Base-by-base conservation (phyloP, 257 asterid species). In the Datura wrightii region DNA sequence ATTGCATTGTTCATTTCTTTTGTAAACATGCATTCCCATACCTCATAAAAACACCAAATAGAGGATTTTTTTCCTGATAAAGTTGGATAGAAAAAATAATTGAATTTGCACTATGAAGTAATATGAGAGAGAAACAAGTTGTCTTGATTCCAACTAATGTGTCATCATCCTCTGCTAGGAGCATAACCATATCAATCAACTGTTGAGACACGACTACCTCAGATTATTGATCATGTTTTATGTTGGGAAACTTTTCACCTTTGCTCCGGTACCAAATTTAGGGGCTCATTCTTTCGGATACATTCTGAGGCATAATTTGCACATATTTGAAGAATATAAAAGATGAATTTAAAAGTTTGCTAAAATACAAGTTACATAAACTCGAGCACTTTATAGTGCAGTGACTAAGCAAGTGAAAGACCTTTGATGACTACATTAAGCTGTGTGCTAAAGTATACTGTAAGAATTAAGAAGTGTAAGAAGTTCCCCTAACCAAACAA, bases 41-140 rank as follows among this genome's bases (percentile, higher is more conserved):
- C 13, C 42, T 31, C 15, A 31, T 52, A 0, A 31, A 31, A 50
- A 52, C 48, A 31, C 31, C 31, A 6, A 14, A 24, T 1, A 36
- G 31, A 78, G 19, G 63, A 67, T 67, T 69, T 39, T 16, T 16
- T 16, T 2, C 3, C 0, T 19, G 6, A 24, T 5, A 5, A 16
- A 39, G 31, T 8, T 53, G 0, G 52, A 69, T 39, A 8, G 15
- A 1, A 36, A 36, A 53, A 53, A 50, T 6, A 76, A 31, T 3
- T 50, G 48, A 50, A 76, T 44, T 76, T 76, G 62, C 62, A 76
- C 44, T 31, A 31, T 76, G 14, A 24, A 52, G n/a, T 72, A 71
- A 44, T 18, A 5, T 72, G 44, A 31, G 44, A 76, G 15, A 76
- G 82, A 24, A 74, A 48, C 37, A 76, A 31, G 63, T 24, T 7